These are phyloP conservation scores for Ophiostoma himal-ulmi DNA, from an alignment of 2,329 filamentous ascomycete species.

Conservation along the genomic window DNA sequence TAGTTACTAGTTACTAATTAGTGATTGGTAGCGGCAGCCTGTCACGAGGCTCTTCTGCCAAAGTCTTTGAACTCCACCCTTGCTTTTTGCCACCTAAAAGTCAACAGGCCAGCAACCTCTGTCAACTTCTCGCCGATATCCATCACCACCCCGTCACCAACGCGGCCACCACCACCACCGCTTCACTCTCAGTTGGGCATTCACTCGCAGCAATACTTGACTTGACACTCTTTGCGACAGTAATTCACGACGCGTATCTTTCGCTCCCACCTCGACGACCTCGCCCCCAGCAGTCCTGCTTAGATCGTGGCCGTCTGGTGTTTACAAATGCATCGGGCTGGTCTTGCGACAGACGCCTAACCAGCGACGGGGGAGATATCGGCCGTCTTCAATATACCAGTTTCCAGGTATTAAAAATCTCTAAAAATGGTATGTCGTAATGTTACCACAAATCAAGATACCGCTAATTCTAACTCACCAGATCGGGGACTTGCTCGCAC, in stretches of 20 bases:
- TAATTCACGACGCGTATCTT: background rate
- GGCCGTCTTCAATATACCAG: background rate
- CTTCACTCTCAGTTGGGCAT: background rate
- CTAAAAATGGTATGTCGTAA: constrained; percentile 18
- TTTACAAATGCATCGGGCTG: constrained; percentile 21
- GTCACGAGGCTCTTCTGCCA: constrained; percentile 10
- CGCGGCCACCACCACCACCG: background rate
- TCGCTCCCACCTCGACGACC: background rate
- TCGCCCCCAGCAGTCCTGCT: background rate
- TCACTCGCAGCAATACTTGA: background rate
- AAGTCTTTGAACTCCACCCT: constrained; percentile 11
- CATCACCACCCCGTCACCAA: constrained; percentile 9
- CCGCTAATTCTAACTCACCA: constrained; percentile 27
- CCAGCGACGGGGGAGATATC: constrained; percentile 7
- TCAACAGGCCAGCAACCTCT: constrained; percentile 3
- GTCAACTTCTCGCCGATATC: background rate
- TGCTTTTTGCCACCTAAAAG: constrained; percentile 8
- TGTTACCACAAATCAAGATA: background rate
- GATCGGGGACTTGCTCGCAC: constrained; percentile 55
- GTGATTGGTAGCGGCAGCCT: background rate
- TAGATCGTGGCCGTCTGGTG: background rate
- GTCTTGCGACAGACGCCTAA: constrained; percentile 20
- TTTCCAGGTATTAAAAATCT: background rate
- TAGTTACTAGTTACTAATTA: constrained; percentile 1
- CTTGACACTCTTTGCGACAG: background rate